These are phyloP conservation scores for Saccharomyces mikatae DNA, from an alignment of 805 yeast genomes.

Conservation along the genomic window DNA sequence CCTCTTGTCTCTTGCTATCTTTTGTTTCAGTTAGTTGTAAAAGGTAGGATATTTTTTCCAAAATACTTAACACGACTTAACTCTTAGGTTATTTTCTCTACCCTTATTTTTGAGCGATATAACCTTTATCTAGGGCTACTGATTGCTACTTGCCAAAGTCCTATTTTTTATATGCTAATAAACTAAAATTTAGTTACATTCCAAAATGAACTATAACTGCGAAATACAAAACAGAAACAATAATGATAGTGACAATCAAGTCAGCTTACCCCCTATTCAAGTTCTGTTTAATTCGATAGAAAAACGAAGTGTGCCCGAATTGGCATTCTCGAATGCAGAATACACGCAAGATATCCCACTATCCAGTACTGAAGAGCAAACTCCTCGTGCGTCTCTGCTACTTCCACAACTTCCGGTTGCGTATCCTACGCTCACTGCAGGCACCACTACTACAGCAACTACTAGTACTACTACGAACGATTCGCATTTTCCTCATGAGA, in stretches of 20 bases:
- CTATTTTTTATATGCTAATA: neutral
- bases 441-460: neutral
- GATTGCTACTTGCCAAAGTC: neutral
- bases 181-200: neutral
- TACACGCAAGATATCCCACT: neutral
- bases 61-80: neutral
- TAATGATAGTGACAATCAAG: neutral
- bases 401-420: neutral
- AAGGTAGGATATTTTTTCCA: neutral
- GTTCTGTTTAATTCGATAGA: slow-evolving; percentile 9
- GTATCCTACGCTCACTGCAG: neutral
- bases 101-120: neutral
- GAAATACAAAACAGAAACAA: neutral
- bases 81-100: neutral
- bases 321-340: neutral
- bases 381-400: neutral
- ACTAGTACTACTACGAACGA: neutral
- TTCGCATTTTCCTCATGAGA: neutral
- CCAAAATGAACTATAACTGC: neutral
- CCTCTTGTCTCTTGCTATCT: neutral
- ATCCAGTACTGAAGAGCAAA: neutral
- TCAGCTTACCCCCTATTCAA: slow-evolving; percentile 12
- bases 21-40: neutral
- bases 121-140: neutral
- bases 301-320: neutral